phyloP scores from a whole-genome alignment of 108 stramenopile species.

The Thalassiosira profunda region DNA sequence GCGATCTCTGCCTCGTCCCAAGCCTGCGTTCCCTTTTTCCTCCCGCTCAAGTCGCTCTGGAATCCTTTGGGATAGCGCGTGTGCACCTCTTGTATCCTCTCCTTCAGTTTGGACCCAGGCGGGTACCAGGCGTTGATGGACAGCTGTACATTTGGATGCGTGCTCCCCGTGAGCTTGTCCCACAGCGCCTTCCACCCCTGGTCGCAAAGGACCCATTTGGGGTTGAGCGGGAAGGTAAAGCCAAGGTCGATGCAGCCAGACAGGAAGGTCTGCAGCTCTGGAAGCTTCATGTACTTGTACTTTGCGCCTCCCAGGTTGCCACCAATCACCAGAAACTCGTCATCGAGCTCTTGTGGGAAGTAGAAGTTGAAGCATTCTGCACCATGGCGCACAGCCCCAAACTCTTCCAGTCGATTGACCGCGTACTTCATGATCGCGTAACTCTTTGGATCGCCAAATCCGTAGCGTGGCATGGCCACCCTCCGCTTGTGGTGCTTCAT shows the following conservation, averaged over 20 bases:
- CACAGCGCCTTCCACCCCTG: conserved; percentile 44
- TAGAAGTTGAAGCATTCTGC: conserved; percentile 83
- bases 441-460: conserved; percentile 81
- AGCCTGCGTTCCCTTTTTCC: conserved; percentile 26
- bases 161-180: conserved; percentile 38
- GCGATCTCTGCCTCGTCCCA: conserved; percentile 43
- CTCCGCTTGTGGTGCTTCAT: conserved; percentile 56
- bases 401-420: conserved; percentile 55
- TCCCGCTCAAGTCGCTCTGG: neutral
- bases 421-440: conserved; percentile 74
- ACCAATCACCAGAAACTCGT: conserved; percentile 67
- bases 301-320: conserved; percentile 44
- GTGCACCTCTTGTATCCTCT: conserved; percentile 41
- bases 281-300: conserved; percentile 64
- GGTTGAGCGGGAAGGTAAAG: conserved; percentile 74
- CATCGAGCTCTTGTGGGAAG: conserved; percentile 84
- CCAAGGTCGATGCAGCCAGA: conserved; percentile 57
- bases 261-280: conserved; percentile 61
- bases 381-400: conserved; percentile 79
- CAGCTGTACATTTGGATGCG: conserved; percentile 40
- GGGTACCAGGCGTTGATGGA: conserved; percentile 53
- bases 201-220: conserved; percentile 57
- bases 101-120: conserved; percentile 38
- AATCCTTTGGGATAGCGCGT: conserved; percentile 44
- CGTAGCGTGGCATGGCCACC: conserved; percentile 64